These are phyloP conservation scores for Berberis thunbergii DNA, from an alignment of 164 flowering plant species.

Conservation along the genomic window DNA sequence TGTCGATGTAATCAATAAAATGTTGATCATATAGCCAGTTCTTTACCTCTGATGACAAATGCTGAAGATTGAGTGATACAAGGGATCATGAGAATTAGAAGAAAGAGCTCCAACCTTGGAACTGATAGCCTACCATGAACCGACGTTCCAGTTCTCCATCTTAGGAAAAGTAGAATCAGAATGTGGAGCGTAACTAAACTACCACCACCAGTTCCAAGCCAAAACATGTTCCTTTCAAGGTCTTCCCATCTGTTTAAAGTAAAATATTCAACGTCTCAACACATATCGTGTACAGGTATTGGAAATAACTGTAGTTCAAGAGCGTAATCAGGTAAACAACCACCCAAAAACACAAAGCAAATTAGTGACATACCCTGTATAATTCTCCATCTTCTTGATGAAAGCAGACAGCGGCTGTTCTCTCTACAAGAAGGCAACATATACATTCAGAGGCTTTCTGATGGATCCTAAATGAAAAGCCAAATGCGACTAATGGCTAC, in stretches of 20 bases:
- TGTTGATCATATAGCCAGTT: not conserved
- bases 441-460: not conserved
- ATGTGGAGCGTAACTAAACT: constrained; percentile 27
- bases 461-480: not conserved
- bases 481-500: constrained; percentile 7
- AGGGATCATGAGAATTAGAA: constrained; percentile 44
- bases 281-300: not conserved
- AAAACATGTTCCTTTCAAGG: constrained; percentile 51
- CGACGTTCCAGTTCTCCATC: constrained; percentile 39
- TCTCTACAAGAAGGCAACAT: constrained; percentile 27
- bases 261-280: not conserved
- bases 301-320: too few relatives aligned
- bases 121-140: constrained; percentile 34
- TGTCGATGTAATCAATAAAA: not conserved
- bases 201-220: constrained; percentile 46
- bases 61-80: constrained; percentile 51
- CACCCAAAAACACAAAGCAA: not conserved
- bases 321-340: too few relatives aligned
- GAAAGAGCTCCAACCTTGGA: constrained; percentile 49
- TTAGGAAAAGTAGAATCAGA: constrained; percentile 28
- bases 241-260: constrained; percentile 43
- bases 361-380: constrained; percentile 35
- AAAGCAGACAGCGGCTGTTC: constrained; percentile 45
- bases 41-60: constrained; percentile 46
- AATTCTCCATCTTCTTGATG: constrained; percentile 24